Evolutionary conservation across 75 land plant genomes (phyloP).

Genomic region (Selaginella tamariscina): DNA sequence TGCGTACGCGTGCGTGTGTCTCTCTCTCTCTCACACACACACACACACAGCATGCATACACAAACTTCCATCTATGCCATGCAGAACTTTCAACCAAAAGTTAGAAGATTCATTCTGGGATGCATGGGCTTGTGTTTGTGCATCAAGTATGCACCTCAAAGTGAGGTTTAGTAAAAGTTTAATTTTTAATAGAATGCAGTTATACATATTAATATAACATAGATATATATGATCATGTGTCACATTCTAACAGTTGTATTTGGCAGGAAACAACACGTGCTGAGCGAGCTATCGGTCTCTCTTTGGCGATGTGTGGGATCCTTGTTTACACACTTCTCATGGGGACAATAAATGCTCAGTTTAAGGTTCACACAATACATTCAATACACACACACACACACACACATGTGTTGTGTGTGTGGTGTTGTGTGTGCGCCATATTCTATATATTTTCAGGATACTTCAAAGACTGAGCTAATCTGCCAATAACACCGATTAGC

Average conservation of each 20-base stretch:
- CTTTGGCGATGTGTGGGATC: conserved; percentile 76
- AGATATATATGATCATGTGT: background rate
- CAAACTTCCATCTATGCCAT: too few relatives aligned
- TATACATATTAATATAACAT: background rate
- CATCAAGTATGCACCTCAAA: conserved; percentile 70
- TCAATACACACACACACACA: too few relatives aligned
- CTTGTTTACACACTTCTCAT: conserved; percentile 70
- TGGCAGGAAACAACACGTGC: conserved; percentile 64
- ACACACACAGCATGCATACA: too few relatives aligned
- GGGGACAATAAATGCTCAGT: conserved; percentile 82
- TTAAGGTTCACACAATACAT: conserved; percentile 38
- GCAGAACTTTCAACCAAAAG: conserved; percentile 33
- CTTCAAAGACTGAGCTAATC: background rate
- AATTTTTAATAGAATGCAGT: background rate
- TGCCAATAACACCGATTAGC: background rate
- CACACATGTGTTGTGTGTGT: too few relatives aligned
- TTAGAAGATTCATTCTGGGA: conserved; percentile 87
- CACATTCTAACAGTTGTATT: conserved; percentile 10
- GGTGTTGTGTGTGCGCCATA: background rate
- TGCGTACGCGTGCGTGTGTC: background rate
- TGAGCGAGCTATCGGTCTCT: conserved; percentile 62
- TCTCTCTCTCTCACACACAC: background rate
- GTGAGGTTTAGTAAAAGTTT: conserved; percentile 25
- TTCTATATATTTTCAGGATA: background rate
- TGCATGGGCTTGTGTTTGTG: conserved; percentile 82